Percentiles rank a stretch among this genome's conserved stretches.
phyloP scores from a whole-genome alignment of 305 asterid genomes.

The Fraxinus paxiana region DNA sequence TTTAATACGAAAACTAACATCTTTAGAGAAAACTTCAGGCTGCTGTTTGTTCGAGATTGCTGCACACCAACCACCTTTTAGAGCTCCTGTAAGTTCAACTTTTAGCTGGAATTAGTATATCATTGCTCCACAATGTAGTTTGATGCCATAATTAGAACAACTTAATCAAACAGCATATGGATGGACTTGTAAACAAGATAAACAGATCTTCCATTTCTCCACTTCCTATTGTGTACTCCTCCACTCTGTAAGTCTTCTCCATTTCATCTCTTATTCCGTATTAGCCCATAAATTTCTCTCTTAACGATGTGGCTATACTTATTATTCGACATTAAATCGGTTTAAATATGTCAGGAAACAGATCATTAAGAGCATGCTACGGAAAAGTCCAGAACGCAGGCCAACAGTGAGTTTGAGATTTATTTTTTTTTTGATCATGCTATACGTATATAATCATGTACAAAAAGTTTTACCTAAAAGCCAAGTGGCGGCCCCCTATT shows the following conservation, averaged over 20 bases:
- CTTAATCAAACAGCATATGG: slow-evolving; percentile 59
- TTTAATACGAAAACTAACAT: background rate
- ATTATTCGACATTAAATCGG: slow-evolving; percentile 1
- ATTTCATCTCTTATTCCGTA: slow-evolving; percentile 1
- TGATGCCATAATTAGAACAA: slow-evolving; percentile 13
- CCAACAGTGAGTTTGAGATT: slow-evolving; percentile 60
- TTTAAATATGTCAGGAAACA: slow-evolving; percentile 62
- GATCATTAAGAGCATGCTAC: slow-evolving; percentile 85
- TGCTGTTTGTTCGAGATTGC: slow-evolving; percentile 94
- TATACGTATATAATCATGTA: no score
- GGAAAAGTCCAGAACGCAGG: slow-evolving; percentile 86
- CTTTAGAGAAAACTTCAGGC: slow-evolving; percentile 38
- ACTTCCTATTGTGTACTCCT: slow-evolving; percentile 76
- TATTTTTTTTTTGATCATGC: background rate
- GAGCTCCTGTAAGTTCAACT: slow-evolving; percentile 70
- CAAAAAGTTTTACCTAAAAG: no score
- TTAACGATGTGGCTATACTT: background rate
- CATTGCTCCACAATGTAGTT: background rate
- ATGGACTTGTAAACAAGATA: slow-evolving; percentile 86
- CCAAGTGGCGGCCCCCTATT: no score
- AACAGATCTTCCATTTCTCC: slow-evolving; percentile 81
- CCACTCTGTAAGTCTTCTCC: slow-evolving; percentile 61
- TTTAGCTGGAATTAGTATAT: background rate
- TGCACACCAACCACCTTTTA: slow-evolving; percentile 84
- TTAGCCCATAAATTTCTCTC: background rate